phyloP scores from a whole-genome alignment of 495 filamentous ascomycete species.

The Podospora fimiseda region DNA sequence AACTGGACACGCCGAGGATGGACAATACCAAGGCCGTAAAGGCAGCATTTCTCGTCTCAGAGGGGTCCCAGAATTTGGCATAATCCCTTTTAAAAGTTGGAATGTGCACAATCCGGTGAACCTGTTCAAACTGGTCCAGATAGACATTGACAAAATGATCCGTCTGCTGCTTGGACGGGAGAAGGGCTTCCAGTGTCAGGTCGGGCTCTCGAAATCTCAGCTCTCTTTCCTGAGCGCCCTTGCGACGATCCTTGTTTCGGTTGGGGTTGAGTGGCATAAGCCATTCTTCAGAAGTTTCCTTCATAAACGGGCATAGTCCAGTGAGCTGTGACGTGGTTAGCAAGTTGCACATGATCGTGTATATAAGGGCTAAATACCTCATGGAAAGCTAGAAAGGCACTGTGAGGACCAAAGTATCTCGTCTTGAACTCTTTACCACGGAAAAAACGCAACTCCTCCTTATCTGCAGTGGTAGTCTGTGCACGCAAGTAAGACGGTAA shows the following conservation, averaged over 20 bases:
- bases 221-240: constrained; percentile 30
- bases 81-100: constrained; percentile 40
- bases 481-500: constrained; percentile 21
- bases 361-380: constrained; percentile 20
- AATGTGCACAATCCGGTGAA: constrained; percentile 43
- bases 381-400: constrained; percentile 36
- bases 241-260: constrained; percentile 30
- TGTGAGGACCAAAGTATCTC: constrained; percentile 44
- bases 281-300: constrained; percentile 39
- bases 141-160: constrained; percentile 36
- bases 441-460: constrained; percentile 33
- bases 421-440: constrained; percentile 40
- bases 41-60: constrained; percentile 32
- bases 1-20: constrained; percentile 37
- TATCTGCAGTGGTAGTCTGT: constrained; percentile 22
- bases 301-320: constrained; percentile 42
- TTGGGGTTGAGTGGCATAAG: constrained; percentile 32
- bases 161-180: constrained; percentile 32
- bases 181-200: constrained; percentile 31
- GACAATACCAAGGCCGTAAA: constrained; percentile 41
- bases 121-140: constrained; percentile 40
- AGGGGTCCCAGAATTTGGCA: constrained; percentile 38
- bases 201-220: constrained; percentile 26
- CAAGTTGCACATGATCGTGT: not conserved
- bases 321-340: constrained; percentile 25